These are phyloP conservation scores for Acorus calamus DNA, from an alignment of 106 monocot species.

Conservation along the genomic window DNA sequence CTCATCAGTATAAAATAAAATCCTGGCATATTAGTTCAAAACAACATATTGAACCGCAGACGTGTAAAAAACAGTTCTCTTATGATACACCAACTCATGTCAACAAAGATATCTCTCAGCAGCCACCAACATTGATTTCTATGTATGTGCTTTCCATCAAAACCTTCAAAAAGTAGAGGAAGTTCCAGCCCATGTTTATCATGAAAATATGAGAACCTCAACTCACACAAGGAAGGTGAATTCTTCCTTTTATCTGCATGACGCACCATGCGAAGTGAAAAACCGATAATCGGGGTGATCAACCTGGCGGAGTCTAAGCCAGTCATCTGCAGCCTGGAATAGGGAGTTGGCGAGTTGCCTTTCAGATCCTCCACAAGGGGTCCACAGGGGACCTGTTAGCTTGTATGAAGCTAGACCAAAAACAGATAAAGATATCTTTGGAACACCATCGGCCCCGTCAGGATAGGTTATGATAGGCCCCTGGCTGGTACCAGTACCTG, in stretches of 20 bases:
- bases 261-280: constrained; percentile 27
- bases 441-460: constrained; percentile 8
- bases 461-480: constrained; percentile 9
- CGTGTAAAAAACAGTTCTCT: too few relatives aligned
- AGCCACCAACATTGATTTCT: too few relatives aligned
- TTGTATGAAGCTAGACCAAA: constrained; percentile 48
- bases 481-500: constrained; percentile 11
- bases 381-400: constrained; percentile 34
- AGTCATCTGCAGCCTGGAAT: constrained; percentile 28
- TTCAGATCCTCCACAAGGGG: constrained; percentile 19
- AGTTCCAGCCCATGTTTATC: too few relatives aligned
- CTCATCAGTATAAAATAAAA: too few relatives aligned
- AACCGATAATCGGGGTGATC: constrained; percentile 51
- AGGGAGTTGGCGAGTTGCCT: constrained; percentile 23
- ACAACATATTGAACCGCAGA: too few relatives aligned
- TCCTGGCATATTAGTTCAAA: too few relatives aligned
- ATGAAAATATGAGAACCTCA: too few relatives aligned
- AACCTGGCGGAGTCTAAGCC: constrained; percentile 28
- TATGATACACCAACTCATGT: too few relatives aligned
- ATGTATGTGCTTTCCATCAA: too few relatives aligned
- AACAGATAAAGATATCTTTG: constrained; percentile 22
- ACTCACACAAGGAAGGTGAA: too few relatives aligned
- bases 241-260: background rate
- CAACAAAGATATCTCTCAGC: too few relatives aligned
- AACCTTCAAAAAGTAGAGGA: too few relatives aligned